A percentile compares a stretch with the other conserved stretches of the same genome.
phyloP scores from a whole-genome alignment of 345 rosid genomes.

The Euphorbia peplus region DNA sequence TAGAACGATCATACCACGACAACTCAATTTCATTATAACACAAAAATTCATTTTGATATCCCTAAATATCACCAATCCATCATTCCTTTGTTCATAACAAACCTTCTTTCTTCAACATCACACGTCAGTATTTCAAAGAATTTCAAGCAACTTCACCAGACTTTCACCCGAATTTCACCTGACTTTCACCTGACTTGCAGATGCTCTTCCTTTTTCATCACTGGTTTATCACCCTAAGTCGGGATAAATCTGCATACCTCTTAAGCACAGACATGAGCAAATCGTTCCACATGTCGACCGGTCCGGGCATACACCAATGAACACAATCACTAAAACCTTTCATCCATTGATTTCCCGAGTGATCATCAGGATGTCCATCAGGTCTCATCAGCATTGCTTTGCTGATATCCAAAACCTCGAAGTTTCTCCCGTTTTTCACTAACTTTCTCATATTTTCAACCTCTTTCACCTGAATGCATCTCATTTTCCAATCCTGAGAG shows the following conservation, averaged over 20 bases:
- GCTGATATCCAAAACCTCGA: slow-evolving; percentile 59
- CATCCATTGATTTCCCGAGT: slow-evolving; percentile 80
- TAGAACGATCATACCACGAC: no score
- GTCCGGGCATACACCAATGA: slow-evolving; percentile 95
- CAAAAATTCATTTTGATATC: no score
- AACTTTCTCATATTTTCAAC: slow-evolving; percentile 24
- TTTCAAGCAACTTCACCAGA: not conserved
- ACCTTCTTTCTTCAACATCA: no score
- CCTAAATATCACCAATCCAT: no score
- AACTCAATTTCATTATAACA: no score
- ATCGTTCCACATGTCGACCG: slow-evolving; percentile 75
- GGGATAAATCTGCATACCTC: slow-evolving; percentile 1
- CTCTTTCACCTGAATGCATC: slow-evolving; percentile 52
- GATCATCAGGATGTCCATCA: slow-evolving; percentile 70
- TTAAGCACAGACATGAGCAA: slow-evolving; percentile 48
- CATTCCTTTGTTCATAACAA: no score
- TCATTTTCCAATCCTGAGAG: slow-evolving; percentile 43
- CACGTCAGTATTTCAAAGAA: no score
- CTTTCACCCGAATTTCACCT: not conserved
- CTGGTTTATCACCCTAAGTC: not conserved
- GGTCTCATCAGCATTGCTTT: slow-evolving; percentile 74
- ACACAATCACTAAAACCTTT: slow-evolving; percentile 73
- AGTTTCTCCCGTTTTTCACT: slow-evolving; percentile 34
- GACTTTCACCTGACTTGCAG: not conserved
- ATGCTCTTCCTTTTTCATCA: not conserved